Evolutionary conservation across 2,329 filamentous ascomycete genomes (phyloP), one percentile per base, ranked within the genome.

Genomic region (Trichoderma endophyticum): DNA sequence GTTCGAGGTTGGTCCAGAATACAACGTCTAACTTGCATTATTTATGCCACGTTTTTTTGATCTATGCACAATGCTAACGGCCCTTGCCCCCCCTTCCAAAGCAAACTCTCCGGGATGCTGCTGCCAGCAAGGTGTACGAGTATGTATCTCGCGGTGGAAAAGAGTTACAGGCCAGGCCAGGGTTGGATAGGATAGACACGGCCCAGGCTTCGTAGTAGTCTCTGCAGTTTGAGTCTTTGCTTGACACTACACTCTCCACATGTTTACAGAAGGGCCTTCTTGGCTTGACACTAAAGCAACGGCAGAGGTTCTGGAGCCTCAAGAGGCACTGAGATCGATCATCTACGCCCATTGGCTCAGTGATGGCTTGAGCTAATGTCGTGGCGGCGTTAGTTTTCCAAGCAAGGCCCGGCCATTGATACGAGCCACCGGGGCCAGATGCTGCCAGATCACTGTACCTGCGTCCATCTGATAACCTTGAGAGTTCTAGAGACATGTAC

Each of bases 1-100:
- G 36, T 39, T 39, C 15, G 39, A 43, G 39, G 67, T 70, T 70
- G 67, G 67, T 28, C 24, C 66, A 4, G 56, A 69, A 69, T 51
- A 69, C 65, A 54, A 54, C 36, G 34, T 51, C 57, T 70, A 62
- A 70, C 57, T 62, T 54, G 57, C 67, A 70, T 70, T 34, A 70
- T 34, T 54, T 59, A 62, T 54, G 67, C 67, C 67, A 70, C 51
- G 34, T 18, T 32, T 30, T 15, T n/a, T 28, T 34, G 15, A 51
- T 28, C 14, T 54, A 70, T 54, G 28, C 56, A 70, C 28, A 26
- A 30, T 54, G 11, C 15, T 18, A 32, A 28, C 43, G 34, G 32
- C 26, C 4, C 15, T 30, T 36, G 30, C 39, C 39, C 15, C 39
- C 36, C 39, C 39, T 8, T 39, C 39, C 39, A 43, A 4, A 14